phyloP scores from a whole-genome alignment of 257 asterid species.

The Plantago major region DNA sequence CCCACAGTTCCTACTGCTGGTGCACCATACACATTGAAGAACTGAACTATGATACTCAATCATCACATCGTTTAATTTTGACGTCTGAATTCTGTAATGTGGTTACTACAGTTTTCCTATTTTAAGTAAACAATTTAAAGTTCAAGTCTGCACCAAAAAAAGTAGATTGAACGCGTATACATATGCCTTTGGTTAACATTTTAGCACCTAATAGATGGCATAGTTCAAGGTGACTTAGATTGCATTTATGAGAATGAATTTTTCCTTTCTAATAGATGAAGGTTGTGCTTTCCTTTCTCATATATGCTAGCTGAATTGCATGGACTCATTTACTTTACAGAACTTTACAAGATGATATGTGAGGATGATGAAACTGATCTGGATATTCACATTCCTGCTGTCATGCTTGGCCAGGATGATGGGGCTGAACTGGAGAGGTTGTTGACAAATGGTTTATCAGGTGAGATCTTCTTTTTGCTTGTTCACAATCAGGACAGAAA shows the following conservation, averaged over 20 bases:
- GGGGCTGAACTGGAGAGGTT: slow-evolving; percentile 60
- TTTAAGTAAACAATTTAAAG: too few species aligned
- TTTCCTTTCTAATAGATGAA: not conserved
- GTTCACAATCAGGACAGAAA: slow-evolving; percentile 8
- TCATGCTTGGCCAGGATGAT: slow-evolving; percentile 89
- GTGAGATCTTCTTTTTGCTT: slow-evolving; percentile 29
- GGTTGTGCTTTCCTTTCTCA: not conserved
- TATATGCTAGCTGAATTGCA: slow-evolving; percentile 2
- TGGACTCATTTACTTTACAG: slow-evolving; percentile 32
- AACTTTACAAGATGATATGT: slow-evolving; percentile 96
- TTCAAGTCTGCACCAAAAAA: too few species aligned
- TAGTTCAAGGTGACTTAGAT: slow-evolving; percentile 5
- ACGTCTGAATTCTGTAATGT: too few species aligned
- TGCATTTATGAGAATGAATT: not conserved
- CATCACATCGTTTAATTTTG: too few species aligned
- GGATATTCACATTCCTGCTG: slow-evolving; percentile 71
- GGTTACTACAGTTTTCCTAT: too few species aligned
- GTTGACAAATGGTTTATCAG: slow-evolving; percentile 73
- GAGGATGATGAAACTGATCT: slow-evolving; percentile 85
- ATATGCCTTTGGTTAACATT: not conserved
- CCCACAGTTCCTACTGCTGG: too few species aligned
- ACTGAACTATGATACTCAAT: too few species aligned
- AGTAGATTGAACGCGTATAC: too few species aligned
- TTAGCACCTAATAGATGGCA: not conserved
- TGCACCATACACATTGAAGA: too few species aligned